Conservation (phyloP, 345 rosid genomes). For the Euphorbia peplus region DNA sequence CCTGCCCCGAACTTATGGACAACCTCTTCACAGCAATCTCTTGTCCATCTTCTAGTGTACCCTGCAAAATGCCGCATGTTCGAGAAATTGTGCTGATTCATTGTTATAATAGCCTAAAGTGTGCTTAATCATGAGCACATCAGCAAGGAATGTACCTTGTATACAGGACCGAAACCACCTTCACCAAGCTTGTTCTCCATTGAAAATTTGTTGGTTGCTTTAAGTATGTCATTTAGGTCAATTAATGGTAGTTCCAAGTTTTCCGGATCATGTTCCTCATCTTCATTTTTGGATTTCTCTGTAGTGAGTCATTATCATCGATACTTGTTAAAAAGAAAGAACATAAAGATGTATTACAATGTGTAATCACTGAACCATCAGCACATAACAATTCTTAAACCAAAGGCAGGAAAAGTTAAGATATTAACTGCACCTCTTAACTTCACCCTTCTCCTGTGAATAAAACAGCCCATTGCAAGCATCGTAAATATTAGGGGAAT, state of each 20-base stretch:
- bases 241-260: neutral
- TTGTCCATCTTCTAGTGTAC: constrained; percentile 35
- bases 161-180: constrained; percentile 7
- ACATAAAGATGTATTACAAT: too few relatives aligned
- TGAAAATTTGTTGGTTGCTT: neutral
- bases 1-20: constrained; percentile 42
- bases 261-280: neutral
- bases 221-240: neutral
- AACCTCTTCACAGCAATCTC: constrained; percentile 55
- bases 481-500: neutral
- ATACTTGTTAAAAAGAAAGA: neutral
- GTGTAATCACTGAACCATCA: too few relatives aligned
- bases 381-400: too few relatives aligned
- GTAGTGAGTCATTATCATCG: neutral
- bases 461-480: neutral
- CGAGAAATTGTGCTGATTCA: too few relatives aligned
- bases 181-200: neutral
- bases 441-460: neutral
- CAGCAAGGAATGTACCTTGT: neutral
- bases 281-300: neutral
- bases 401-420: too few relatives aligned
- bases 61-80: constrained; percentile 29
- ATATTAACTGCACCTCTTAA: neutral
- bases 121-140: neutral
- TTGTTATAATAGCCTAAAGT: neutral